Percentiles rank a stretch among this genome's conserved stretches.
These are phyloP conservation scores for Posidonia oceanica DNA, from an alignment of 116 monocot species.

Conservation along the genomic window DNA sequence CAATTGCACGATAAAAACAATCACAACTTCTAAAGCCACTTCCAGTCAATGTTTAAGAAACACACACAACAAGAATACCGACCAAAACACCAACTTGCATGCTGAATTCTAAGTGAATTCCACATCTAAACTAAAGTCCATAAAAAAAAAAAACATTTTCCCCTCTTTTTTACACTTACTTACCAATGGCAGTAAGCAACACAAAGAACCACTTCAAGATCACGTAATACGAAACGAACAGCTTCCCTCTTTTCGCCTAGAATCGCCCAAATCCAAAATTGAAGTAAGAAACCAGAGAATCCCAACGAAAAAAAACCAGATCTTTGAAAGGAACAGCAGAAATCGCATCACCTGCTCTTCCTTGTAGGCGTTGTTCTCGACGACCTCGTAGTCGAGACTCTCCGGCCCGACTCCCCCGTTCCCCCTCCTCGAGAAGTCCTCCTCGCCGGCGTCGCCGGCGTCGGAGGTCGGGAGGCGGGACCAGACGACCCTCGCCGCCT, in stretches of 20 bases:
- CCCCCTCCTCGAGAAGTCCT: slow-evolving; percentile 14
- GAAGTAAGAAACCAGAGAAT: background rate
- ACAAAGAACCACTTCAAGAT: slow-evolving; percentile 85
- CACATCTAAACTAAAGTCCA: background rate
- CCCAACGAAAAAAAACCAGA: background rate
- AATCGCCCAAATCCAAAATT: background rate
- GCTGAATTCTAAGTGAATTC: background rate
- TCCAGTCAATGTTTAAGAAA: no score
- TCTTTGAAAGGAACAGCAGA: background rate
- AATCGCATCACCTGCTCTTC: slow-evolving; percentile 56
- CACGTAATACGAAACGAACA: slow-evolving; percentile 72
- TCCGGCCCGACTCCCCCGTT: slow-evolving; percentile 34
- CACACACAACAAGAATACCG: no score
- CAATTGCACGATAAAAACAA: no score
- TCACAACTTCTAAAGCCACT: no score
- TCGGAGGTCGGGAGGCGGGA: slow-evolving; percentile 72
- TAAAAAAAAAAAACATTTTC: background rate
- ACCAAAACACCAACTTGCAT: background rate
- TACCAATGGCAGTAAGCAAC: slow-evolving; percentile 83
- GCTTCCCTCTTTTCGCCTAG: slow-evolving; percentile 75
- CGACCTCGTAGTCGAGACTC: slow-evolving; percentile 95
- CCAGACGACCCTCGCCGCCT: slow-evolving; percentile 75
- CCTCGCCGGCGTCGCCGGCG: slow-evolving; percentile 29
- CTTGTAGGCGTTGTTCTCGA: slow-evolving; percentile 91
- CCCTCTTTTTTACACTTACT: slow-evolving; percentile 3